A percentile compares a stretch with the other conserved stretches of the same genome.
These are phyloP conservation scores for Trametes sanguinea DNA, from an alignment of 768 basidiomycete genomes.

Conservation along the genomic window DNA sequence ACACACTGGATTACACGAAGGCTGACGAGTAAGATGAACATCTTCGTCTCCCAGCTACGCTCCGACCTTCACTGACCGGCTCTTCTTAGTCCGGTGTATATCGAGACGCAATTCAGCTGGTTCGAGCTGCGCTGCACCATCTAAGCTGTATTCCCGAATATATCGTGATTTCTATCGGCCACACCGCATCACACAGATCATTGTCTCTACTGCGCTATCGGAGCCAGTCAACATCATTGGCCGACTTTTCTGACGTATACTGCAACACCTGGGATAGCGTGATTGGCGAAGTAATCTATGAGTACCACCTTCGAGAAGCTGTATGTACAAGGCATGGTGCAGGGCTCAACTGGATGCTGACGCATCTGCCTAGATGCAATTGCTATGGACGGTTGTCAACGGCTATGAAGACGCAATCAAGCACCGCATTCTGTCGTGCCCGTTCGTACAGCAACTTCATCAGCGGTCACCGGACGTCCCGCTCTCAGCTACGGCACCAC, in stretches of 20 bases:
- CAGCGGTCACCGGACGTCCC: neutral
- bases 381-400: neutral
- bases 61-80: neutral
- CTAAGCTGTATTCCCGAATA: constrained; percentile 43
- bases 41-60: neutral
- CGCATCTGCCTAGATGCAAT: neutral
- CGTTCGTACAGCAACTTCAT: constrained; percentile 1
- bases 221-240: constrained; percentile 35
- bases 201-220: constrained; percentile 40
- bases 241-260: constrained; percentile 36
- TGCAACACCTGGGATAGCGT: constrained; percentile 9
- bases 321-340: neutral
- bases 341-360: neutral
- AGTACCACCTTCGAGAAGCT: neutral
- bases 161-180: constrained; percentile 54
- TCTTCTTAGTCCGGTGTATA: constrained; percentile 54
- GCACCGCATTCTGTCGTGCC: neutral
- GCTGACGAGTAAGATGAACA: constrained; percentile 47
- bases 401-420: neutral
- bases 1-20: constrained; percentile 52
- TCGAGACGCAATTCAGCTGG: constrained; percentile 66
- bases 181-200: constrained; percentile 51
- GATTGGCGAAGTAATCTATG: neutral
- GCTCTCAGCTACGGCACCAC: constrained; percentile 3
- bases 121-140: constrained; percentile 58